phyloP scores from a whole-genome alignment of 257 asterid genomes.

The Striga asiatica region DNA sequence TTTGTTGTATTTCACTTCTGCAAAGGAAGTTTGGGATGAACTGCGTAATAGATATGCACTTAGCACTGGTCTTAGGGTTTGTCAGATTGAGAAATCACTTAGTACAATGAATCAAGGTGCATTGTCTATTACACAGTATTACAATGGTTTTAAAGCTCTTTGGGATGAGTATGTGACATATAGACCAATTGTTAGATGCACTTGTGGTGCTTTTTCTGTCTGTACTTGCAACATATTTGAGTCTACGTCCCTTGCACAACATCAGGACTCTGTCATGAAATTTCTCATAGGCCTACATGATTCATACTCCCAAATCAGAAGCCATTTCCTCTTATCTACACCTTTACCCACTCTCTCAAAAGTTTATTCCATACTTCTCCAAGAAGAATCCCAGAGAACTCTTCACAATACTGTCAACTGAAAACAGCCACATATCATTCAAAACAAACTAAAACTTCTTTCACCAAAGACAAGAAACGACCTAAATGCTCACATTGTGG shows the following conservation, averaged over 20 bases:
- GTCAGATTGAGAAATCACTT: background rate
- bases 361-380: background rate
- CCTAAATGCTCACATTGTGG: too few relatives aligned
- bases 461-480: too few relatives aligned
- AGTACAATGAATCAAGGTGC: background rate
- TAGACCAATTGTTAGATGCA: background rate
- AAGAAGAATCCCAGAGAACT: background rate
- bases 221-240: background rate
- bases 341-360: background rate
- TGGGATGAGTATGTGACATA: background rate
- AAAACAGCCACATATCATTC: too few relatives aligned
- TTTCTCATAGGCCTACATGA: background rate
- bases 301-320: background rate
- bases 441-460: too few relatives aligned
- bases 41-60: background rate
- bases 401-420: too few relatives aligned
- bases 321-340: background rate
- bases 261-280: background rate
- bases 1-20: background rate
- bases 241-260: background rate
- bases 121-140: background rate
- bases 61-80: background rate
- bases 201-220: background rate
- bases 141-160: background rate
- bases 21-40: background rate